These are phyloP conservation scores for Paralagenidium karlingii DNA, from an alignment of 352 stramenopile genomes.

Conservation along the genomic window DNA sequence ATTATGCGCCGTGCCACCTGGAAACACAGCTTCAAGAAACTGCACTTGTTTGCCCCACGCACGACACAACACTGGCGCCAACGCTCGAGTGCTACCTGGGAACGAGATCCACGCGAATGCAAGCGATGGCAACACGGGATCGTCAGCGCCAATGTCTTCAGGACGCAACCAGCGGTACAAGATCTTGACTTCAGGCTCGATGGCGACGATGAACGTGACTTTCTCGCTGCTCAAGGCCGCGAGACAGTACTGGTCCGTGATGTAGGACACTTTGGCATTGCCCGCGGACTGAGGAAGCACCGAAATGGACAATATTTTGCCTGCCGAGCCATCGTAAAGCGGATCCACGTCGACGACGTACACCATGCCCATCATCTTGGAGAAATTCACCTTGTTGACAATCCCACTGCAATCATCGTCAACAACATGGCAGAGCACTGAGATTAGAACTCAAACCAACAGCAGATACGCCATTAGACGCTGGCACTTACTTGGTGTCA, in stretches of 20 bases:
- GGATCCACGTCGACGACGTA: conserved; percentile 92
- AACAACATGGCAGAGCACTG: conserved; percentile 21
- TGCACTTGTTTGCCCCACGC: conserved; percentile 91
- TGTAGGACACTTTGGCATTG: conserved; percentile 75
- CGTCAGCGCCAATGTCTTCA: conserved; percentile 39
- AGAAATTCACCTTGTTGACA: conserved; percentile 92
- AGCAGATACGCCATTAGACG: conserved; percentile 4
- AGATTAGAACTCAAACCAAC: not conserved
- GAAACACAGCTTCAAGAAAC: conserved; percentile 84
- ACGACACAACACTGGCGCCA: conserved; percentile 86
- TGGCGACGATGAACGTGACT: conserved; percentile 92
- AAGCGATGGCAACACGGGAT: conserved; percentile 87
- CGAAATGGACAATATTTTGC: conserved; percentile 75
- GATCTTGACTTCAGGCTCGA: conserved; percentile 91
- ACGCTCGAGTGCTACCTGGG: conserved; percentile 59
- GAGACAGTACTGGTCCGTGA: conserved; percentile 78
- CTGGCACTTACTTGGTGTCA: conserved; percentile 46
- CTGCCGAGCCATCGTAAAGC: conserved; percentile 90
- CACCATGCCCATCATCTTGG: conserved; percentile 90
- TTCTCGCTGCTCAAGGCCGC: conserved; percentile 80
- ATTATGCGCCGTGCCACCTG: conserved; percentile 51
- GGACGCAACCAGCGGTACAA: conserved; percentile 89
- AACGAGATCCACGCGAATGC: conserved; percentile 90
- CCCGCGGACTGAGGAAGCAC: conserved; percentile 64
- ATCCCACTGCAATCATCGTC: conserved; percentile 60